Evolutionary conservation across 2,329 filamentous ascomycete genomes (phyloP), one percentile per base, ranked within the genome.

Genomic region (Emmonsia crescens): DNA sequence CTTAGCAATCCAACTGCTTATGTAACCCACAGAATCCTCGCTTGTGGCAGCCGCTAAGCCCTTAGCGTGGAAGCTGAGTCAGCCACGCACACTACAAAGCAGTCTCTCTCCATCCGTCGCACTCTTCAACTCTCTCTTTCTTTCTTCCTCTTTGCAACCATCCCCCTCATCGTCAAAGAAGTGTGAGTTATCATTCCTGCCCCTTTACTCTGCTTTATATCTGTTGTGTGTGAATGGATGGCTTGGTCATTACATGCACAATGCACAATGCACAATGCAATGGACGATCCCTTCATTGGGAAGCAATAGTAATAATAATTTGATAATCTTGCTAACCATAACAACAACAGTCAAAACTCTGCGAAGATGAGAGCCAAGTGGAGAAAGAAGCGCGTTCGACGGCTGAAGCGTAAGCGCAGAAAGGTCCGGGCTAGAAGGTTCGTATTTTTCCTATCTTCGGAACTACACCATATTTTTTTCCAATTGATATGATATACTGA

Each of bases 341-440:
- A 44, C 8, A 27, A 24, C 33, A 44, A 57, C 24, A 66, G 65
- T 69, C 70, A 71, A 70, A 68, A 66, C 69, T 75, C 73, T 76
- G 69, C 74, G 75, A 77, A 77, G 75, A 87, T 88, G 85, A 88
- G 93, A 94, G 92, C 91, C 78, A 97, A 97, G 86, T 97, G 94
- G 94, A 94, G 93, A 86, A 99, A 99, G 89, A 99, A 99, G 93
- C 87, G 94, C 80, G 92, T 96, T 83, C 86, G 94, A 76, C 88
- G 94, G 82, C 91, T 99, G 81, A 97, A 97, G 89, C 89, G 92
- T 79, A 99, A 99, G 92, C 91, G 94, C 84, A 95, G 94, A 91
- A 99, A 99, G 93, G 96, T 94, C 83, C 87, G 94, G 80, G 94
- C 93, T 75, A 84, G 94, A 83, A 92, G 87, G 94, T 97, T 85